phyloP scores from a whole-genome alignment of 2,329 filamentous ascomycete species.

The Clarireedia monteithiana region DNA sequence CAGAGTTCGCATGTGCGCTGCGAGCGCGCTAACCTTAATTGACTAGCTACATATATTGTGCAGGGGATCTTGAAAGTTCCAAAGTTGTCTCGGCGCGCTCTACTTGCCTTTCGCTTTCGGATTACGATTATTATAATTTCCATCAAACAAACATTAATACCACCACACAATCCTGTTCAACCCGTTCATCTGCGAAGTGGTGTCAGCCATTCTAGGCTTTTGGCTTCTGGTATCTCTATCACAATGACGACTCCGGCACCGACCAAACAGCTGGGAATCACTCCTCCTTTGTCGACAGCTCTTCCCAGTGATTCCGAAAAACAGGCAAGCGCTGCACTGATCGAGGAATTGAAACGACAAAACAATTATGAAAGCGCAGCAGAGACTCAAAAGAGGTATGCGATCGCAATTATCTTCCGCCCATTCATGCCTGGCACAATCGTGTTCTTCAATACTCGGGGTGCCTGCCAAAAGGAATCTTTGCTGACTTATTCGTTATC shows the following conservation, averaged over 20 bases:
- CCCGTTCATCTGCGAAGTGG: not conserved
- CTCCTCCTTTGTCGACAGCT: slow-evolving; percentile 70
- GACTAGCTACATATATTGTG: too few relatives aligned
- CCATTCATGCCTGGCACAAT: not conserved
- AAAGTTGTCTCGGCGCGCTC: too few relatives aligned
- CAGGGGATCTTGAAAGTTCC: too few relatives aligned
- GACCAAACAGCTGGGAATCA: slow-evolving; percentile 51
- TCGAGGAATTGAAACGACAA: slow-evolving; percentile 77
- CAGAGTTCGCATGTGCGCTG: too few relatives aligned
- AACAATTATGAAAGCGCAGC: slow-evolving; percentile 84
- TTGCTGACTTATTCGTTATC: slow-evolving; percentile 1
- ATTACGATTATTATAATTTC: not conserved
- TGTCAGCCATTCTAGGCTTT: not conserved
- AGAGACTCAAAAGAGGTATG: slow-evolving; percentile 75
- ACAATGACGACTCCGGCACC: slow-evolving; percentile 23
- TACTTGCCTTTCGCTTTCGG: too few relatives aligned
- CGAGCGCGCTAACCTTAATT: too few relatives aligned
- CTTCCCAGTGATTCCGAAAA: slow-evolving; percentile 73
- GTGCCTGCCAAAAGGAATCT: too few relatives aligned
- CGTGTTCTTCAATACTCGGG: not conserved
- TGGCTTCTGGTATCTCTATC: slow-evolving; percentile 4
- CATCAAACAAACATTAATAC: slow-evolving; percentile 3
- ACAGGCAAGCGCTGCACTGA: slow-evolving; percentile 66
- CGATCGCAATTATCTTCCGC: not conserved
- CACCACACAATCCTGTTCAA: too few relatives aligned